phyloP scores from a whole-genome alignment of 768 basidiomycete species.

The Tremella yokohamensis region DNA sequence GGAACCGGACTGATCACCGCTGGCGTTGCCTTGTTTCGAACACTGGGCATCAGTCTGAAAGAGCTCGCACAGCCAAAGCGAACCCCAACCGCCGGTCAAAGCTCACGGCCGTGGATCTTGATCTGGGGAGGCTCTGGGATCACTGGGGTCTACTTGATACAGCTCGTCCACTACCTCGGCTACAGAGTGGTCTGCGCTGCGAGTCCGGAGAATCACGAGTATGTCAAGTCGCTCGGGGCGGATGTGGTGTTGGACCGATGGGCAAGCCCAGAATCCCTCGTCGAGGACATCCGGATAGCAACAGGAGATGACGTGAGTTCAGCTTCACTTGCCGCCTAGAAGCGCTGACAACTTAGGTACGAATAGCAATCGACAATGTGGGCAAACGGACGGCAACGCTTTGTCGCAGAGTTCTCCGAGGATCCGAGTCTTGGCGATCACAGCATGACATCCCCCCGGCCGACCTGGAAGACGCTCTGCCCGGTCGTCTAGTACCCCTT shows the following conservation, averaged over 20 bases:
- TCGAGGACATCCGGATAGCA: slow-evolving; percentile 21
- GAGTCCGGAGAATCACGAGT: slow-evolving; percentile 52
- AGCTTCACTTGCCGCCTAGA: not conserved
- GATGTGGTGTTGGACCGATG: slow-evolving; percentile 53
- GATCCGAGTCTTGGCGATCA: slow-evolving; percentile 15
- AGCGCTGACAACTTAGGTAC: slow-evolving; percentile 17
- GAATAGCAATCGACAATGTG: slow-evolving; percentile 34
- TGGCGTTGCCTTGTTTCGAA: slow-evolving; percentile 28
- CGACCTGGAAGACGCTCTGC: not conserved
- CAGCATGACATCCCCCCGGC: not conserved
- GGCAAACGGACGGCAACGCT: slow-evolving; percentile 19
- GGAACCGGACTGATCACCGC: slow-evolving; percentile 39
- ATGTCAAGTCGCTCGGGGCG: slow-evolving; percentile 54
- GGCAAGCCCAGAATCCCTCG: slow-evolving; percentile 12
- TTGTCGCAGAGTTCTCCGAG: slow-evolving; percentile 22
- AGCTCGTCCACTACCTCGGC: slow-evolving; percentile 54
- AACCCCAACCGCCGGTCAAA: too few species aligned
- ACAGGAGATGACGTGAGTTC: slow-evolving; percentile 30
- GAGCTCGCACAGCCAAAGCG: not conserved
- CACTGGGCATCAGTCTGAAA: slow-evolving; percentile 18
- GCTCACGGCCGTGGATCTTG: slow-evolving; percentile 19
- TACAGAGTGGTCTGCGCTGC: slow-evolving; percentile 56
- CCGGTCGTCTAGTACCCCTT: slow-evolving; percentile 23
- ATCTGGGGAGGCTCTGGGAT: slow-evolving; percentile 36
- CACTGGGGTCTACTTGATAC: slow-evolving; percentile 47